Evolutionary conservation across 441 rosid species (phyloP), one percentile per base, ranked within the genome.

Genomic region (Pelargonium citronellum): DNA sequence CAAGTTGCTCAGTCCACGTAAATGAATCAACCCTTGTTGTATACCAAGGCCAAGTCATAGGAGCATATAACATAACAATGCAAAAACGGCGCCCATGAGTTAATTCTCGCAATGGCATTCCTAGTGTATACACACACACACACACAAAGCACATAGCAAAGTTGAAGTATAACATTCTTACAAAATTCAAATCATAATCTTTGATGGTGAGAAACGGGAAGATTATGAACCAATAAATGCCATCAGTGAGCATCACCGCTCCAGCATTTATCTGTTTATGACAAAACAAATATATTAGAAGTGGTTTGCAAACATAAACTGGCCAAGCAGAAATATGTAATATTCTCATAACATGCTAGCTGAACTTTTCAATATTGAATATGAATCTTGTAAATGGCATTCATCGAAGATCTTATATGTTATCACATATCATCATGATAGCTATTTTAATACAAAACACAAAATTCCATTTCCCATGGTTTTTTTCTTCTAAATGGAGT

Each of bases 211-310:
- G 82, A 73, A 85, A 82, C 0, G 87, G 87, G 71, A 80, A 85
- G 71, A 85, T 83, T 53, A 85, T 61, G 10, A 66, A 37, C 89
- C 91, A 87, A 78, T 78, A 87, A 13, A 80, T 66, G 66, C 79
- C 69, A 67, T 85, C 87, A 27, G 87, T 87, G 34, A 87, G 86
- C 78, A 79, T 75, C 58, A 85, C 85, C 8, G 86, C 86, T 73
- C 86, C 89, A 55, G 82, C 85, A 69, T 67, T 77, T 58, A 71
- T 79, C 87, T 83, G 74, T 76, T 41, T 64, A 78, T 43, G 57
- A 72, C 69, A 77, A 63, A 79, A 65, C 13, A 74, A 67, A 70
- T 16, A 67, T 5, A 75, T 13, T 11, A 13, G 13, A 4, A 49
- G 16, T 47, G 55, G 55, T n/a, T 12, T 47, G 55, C 13, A 47